Evolutionary conservation across 352 stramenopile genomes (phyloP), one percentile per base, ranked within the genome.

Genomic region (Phytophthora tentaculata): DNA sequence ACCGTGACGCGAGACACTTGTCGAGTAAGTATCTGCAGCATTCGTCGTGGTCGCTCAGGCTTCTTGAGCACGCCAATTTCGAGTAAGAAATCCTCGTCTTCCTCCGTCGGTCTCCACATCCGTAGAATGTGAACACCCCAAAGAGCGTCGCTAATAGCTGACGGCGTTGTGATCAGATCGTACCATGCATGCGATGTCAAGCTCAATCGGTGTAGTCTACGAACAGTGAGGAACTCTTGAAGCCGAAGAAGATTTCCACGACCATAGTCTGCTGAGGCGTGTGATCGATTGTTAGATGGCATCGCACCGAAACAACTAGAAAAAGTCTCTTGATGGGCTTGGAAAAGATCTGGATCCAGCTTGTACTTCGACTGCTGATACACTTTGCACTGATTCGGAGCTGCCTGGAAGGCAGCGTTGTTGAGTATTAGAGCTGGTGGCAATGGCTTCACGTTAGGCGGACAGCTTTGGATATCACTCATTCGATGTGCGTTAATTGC

Each of bases 11-110:
- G 79, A 17, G 65, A 73, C 0, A 87, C 49, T 52, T 88, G 79
- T 2, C 75, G 72, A 1, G 79, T 89, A 13, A 90, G 67, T 55
- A 82, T 74, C 61, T 80, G 77, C 55, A 90, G 60, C 67, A 86
- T 79, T 13, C 72, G 67, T 2, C 74, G 74, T 8, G 81, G 76
- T 35, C 74, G 76, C 23, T 88, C 81, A 2, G 60, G 59, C 13
- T 78, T 83, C 8, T 69, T 63, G 1, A 88, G 66, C 50, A 80
- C 77, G 1, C 75, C 75, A 26, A 88, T 75, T 9, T 78, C 55
- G 7, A 71, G 67, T 32, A 87, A 49, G 23, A 84, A 76, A 12
- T 44, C 19, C 5, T 84, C 74, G 29, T 86, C 79, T 5, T 73
- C 61, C 14, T 76, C 67, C 6, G 45, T 71, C 8, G 69, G 55